Conservation (phyloP, 2,329 filamentous ascomycete genomes). For the Incumbomyces lentus region DNA sequence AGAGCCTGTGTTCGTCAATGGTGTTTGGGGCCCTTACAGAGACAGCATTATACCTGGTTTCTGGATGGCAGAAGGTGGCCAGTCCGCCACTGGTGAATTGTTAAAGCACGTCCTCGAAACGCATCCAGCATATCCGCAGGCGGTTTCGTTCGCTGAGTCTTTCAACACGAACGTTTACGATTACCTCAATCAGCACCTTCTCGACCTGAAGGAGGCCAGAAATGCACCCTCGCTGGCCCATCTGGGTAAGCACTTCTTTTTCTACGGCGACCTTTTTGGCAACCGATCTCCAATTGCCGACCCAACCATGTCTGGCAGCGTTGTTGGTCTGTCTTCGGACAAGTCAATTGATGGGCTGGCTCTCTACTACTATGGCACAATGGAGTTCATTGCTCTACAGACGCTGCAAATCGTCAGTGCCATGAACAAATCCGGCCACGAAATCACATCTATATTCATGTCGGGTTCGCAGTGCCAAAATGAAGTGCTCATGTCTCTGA, state of each 20-base stretch:
- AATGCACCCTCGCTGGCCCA: slow-evolving; percentile 70
- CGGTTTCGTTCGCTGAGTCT: slow-evolving; percentile 65
- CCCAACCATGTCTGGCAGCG: slow-evolving; percentile 79
- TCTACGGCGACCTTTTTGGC: slow-evolving; percentile 95
- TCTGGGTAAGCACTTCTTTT: slow-evolving; percentile 88
- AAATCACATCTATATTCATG: slow-evolving; percentile 93
- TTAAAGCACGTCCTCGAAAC: slow-evolving; percentile 91
- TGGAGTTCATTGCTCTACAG: slow-evolving; percentile 97
- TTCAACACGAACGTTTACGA: slow-evolving; percentile 88
- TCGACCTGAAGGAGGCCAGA: slow-evolving; percentile 58
- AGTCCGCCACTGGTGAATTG: slow-evolving; percentile 90
- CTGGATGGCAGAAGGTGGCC: slow-evolving; percentile 96
- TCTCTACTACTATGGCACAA: slow-evolving; percentile 84
- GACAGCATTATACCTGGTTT: slow-evolving; percentile 84
- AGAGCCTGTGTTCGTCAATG: slow-evolving; percentile 83
- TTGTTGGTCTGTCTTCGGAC: slow-evolving; percentile 79
- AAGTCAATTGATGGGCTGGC: slow-evolving; percentile 79
- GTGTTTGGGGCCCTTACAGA: slow-evolving; percentile 94
- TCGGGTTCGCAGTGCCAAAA: slow-evolving; percentile 97
- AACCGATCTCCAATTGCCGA: slow-evolving; percentile 93
- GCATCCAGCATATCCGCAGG: slow-evolving; percentile 79
- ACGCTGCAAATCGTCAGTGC: slow-evolving; percentile 88
- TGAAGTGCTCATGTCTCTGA: slow-evolving; percentile 76
- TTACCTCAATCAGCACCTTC: slow-evolving; percentile 80
- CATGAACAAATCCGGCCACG: slow-evolving; percentile 85